These are phyloP conservation scores for Adenanthera pavonina DNA, from an alignment of 306 rosid genomes.

Conservation along the genomic window DNA sequence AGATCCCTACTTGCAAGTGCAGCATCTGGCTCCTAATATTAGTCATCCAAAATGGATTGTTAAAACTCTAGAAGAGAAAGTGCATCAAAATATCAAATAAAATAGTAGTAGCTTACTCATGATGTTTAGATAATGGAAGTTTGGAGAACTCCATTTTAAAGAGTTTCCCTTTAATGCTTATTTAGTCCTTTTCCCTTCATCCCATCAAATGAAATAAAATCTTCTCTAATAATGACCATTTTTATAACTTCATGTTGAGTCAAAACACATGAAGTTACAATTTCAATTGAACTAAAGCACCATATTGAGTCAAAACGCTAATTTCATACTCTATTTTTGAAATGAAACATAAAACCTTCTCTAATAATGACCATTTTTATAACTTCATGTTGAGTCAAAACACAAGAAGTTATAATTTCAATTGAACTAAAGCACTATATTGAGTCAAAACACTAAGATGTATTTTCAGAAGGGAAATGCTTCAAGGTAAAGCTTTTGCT, in stretches of 20 bases:
- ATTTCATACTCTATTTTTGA: neutral
- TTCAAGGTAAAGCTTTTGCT: neutral
- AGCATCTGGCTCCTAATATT: slow-evolving; percentile 90
- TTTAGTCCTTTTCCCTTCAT: too few species aligned
- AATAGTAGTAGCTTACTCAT: neutral
- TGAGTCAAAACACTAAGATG: neutral
- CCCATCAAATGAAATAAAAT: too few species aligned
- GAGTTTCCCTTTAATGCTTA: too few species aligned
- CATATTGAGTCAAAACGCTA: neutral
- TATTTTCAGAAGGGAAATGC: slow-evolving; percentile 31
- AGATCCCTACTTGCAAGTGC: slow-evolving; percentile 99
- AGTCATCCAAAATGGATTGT: slow-evolving; percentile 39
- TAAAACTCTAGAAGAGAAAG: slow-evolving; percentile 31
- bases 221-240: too few species aligned
- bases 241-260: too few species aligned
- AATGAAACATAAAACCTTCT: slow-evolving; percentile 11
- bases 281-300: too few species aligned
- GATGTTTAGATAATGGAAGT: neutral
- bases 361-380: too few species aligned
- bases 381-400: too few species aligned
- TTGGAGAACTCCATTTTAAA: neutral
- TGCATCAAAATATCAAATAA: slow-evolving; percentile 24
- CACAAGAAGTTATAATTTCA: slow-evolving; percentile 3
- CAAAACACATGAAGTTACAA: too few species aligned
- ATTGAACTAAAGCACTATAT: too few species aligned